These are phyloP conservation scores for Odontarrhena argentea DNA, from an alignment of 345 rosid species.

Conservation along the genomic window DNA sequence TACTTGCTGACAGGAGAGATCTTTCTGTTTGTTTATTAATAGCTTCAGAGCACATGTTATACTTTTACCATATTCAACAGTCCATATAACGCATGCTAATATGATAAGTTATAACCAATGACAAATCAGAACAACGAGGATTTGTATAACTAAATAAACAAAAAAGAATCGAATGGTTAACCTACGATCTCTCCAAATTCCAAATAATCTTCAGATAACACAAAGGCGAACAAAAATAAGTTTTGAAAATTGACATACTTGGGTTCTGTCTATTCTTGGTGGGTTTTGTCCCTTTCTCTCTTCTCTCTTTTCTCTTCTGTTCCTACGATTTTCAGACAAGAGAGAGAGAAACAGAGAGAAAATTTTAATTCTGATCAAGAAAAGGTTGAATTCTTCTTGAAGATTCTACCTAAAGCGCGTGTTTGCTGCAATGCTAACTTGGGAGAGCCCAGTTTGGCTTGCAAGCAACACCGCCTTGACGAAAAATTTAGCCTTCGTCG, in stretches of 20 bases:
- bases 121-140: constrained; percentile 32
- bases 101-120: constrained; percentile 20
- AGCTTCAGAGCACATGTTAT: background rate
- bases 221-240: constrained; percentile 28
- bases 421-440: constrained; percentile 48
- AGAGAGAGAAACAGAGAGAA: background rate
- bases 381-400: background rate
- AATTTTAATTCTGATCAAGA: constrained; percentile 6
- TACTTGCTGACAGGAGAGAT: background rate
- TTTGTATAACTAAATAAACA: constrained; percentile 23
- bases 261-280: constrained; percentile 48
- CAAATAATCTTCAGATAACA: constrained; percentile 29
- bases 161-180: constrained; percentile 27
- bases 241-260: constrained; percentile 25
- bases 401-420: constrained; percentile 16
- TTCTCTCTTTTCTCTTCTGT: constrained; percentile 12
- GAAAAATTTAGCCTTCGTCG: constrained; percentile 6
- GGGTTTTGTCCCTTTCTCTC: constrained; percentile 17
- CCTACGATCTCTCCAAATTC: constrained; percentile 36
- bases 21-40: background rate
- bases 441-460: constrained; percentile 47
- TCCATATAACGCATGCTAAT: background rate
- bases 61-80: background rate
- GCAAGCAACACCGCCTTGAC: constrained; percentile 43
- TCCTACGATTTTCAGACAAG: constrained; percentile 24